Percentiles rank a stretch among this genome's conserved stretches.
phyloP scores from a whole-genome alignment of 2,329 filamentous ascomycete genomes.

The Talaromyces sp. region DNA sequence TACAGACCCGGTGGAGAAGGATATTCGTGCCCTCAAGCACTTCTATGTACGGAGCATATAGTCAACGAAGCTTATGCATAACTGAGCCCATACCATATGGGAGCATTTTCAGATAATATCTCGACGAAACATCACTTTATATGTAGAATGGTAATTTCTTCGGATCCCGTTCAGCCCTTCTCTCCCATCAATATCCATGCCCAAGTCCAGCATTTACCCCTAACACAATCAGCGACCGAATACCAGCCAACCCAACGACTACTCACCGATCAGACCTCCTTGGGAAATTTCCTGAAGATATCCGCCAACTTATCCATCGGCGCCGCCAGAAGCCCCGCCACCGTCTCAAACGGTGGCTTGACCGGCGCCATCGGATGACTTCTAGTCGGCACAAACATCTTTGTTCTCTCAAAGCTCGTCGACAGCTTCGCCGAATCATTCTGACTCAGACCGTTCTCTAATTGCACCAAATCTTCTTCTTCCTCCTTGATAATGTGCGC shows the following conservation, averaged over 20 bases:
- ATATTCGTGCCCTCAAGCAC: too few species aligned
- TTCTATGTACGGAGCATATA: background rate
- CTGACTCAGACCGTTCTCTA: slow-evolving; percentile 43
- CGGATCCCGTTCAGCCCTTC: background rate
- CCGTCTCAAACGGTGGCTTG: slow-evolving; percentile 55
- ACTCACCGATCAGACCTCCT: slow-evolving; percentile 15
- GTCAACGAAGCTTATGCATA: background rate
- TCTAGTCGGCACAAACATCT: slow-evolving; percentile 49
- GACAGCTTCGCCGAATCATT: slow-evolving; percentile 39
- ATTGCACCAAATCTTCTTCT: slow-evolving; percentile 45
- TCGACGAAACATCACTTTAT: background rate
- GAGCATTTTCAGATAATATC: background rate
- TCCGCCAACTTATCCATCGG: slow-evolving; percentile 57
- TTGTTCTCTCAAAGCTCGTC: slow-evolving; percentile 49
- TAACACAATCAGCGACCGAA: background rate
- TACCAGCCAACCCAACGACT: background rate
- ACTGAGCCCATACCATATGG: too few species aligned
- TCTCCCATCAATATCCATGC: background rate
- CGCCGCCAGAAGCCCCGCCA: slow-evolving; percentile 52
- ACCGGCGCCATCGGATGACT: slow-evolving; percentile 44
- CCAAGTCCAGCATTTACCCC: background rate
- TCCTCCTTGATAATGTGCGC: slow-evolving; percentile 54
- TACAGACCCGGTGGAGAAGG: too few species aligned
- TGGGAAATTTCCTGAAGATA: slow-evolving; percentile 54
- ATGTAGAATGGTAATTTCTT: background rate